These are phyloP conservation scores for Alternaria alternata DNA, from an alignment of 2,329 filamentous ascomycete genomes.

Conservation along the genomic window DNA sequence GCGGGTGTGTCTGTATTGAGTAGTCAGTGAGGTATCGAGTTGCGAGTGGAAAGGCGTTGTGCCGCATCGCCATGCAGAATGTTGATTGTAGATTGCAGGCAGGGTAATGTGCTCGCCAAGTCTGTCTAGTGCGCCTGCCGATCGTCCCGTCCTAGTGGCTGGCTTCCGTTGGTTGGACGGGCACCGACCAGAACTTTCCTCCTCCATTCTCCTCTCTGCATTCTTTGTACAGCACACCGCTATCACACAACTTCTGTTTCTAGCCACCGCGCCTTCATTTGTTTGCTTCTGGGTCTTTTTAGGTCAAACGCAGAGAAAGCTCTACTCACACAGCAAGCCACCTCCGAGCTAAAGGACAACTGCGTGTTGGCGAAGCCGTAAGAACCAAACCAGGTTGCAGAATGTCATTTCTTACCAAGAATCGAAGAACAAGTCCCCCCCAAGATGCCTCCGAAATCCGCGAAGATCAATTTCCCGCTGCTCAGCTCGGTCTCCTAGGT, in stretches of 20 bases:
- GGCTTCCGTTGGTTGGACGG: slow-evolving; percentile 7
- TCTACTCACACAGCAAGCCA: slow-evolving; percentile 20
- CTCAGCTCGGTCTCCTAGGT: slow-evolving; percentile 88
- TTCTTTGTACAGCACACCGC: slow-evolving; percentile 8
- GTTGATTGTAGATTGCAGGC: slow-evolving; percentile 1
- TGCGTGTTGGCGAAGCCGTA: slow-evolving; percentile 54
- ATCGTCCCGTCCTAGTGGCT: slow-evolving; percentile 20
- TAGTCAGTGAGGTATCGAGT: not conserved
- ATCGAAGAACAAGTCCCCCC: slow-evolving; percentile 60
- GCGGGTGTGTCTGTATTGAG: not conserved
- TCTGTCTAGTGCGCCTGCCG: slow-evolving; percentile 16
- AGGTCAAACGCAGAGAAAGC: slow-evolving; percentile 26
- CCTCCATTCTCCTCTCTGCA: slow-evolving; percentile 9
- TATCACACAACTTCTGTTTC: slow-evolving; percentile 9
- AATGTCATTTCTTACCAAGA: slow-evolving; percentile 68
- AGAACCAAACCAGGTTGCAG: slow-evolving; percentile 59
- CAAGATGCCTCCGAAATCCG: slow-evolving; percentile 69
- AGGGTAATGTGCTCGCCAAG: slow-evolving; percentile 14
- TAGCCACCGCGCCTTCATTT: not conserved
- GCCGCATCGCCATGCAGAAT: not conserved
- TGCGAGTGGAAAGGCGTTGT: not conserved
- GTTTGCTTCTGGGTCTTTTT: slow-evolving; percentile 8
- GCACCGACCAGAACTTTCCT: slow-evolving; percentile 16
- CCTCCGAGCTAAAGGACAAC: slow-evolving; percentile 20
- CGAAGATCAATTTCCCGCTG: slow-evolving; percentile 72